phyloP scores from a whole-genome alignment of 495 filamentous ascomycete genomes.

The Aspergillus leporis region DNA sequence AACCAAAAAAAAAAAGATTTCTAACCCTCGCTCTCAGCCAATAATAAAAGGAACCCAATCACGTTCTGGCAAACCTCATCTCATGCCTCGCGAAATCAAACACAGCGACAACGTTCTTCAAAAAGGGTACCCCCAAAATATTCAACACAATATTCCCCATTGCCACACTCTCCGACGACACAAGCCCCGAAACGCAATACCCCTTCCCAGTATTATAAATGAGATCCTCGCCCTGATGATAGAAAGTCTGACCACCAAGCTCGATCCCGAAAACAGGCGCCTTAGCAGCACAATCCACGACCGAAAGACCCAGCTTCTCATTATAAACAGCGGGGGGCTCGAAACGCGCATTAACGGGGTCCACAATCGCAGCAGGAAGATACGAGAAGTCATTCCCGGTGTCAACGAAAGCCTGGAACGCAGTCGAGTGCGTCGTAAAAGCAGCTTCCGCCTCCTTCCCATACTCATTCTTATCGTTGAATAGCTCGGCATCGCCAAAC shows the following conservation, averaged over 20 bases:
- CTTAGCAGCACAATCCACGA: conserved; percentile 62
- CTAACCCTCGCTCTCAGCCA: no score
- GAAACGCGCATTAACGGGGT: conserved; percentile 59
- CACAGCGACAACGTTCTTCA: conserved; percentile 74
- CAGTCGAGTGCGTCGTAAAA: conserved; percentile 17
- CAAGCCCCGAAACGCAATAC: conserved; percentile 34
- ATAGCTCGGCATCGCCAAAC: conserved; percentile 14
- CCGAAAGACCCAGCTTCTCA: conserved; percentile 47
- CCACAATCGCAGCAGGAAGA: conserved; percentile 56
- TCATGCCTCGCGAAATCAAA: conserved; percentile 59
- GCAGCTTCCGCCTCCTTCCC: background rate
- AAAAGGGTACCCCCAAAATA: conserved; percentile 68
- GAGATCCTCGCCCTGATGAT: conserved; percentile 50
- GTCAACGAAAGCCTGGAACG: conserved; percentile 60
- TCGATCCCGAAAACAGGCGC: conserved; percentile 53
- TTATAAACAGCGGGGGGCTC: conserved; percentile 51
- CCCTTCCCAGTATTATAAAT: conserved; percentile 42
- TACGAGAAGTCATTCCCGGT: conserved; percentile 68
- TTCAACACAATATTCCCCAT: conserved; percentile 39
- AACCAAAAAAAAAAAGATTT: no score
- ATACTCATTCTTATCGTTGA: background rate
- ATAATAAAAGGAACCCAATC: background rate
- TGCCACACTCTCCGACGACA: conserved; percentile 27
- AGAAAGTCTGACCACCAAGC: conserved; percentile 51
- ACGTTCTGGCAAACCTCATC: conserved; percentile 47